Conservation (phyloP, 75 land plant species). For the Sequoia sempervirens region DNA sequence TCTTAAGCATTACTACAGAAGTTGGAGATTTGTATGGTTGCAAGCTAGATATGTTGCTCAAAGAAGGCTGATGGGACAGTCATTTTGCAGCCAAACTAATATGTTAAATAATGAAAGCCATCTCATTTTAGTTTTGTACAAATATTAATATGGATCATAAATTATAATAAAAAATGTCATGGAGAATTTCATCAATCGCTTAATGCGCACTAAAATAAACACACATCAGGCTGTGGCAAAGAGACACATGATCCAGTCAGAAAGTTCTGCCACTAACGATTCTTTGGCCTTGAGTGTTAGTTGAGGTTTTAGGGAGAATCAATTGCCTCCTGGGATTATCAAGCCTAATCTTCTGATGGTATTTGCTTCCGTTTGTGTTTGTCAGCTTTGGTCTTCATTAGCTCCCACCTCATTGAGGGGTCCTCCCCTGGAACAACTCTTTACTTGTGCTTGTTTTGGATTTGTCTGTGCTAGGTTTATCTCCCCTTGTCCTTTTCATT, state of each 20-base stretch:
- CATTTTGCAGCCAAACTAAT: neutral
- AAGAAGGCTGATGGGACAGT: neutral
- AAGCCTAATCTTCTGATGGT: no score
- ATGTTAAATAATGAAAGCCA: neutral
- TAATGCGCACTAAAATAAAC: neutral
- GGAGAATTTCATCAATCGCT: neutral
- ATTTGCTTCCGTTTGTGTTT: no score
- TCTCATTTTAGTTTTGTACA: neutral
- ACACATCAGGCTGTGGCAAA: neutral
- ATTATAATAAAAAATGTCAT: neutral
- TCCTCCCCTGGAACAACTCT: no score
- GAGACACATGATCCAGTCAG: neutral
- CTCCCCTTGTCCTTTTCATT: no score
- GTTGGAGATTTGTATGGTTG: neutral
- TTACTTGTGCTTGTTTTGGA: no score
- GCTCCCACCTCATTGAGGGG: no score
- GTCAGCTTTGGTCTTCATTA: no score
- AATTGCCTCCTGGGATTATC: no score
- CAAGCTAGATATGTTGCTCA: neutral
- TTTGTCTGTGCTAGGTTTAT: no score
- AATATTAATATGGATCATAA: neutral
- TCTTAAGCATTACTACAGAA: neutral
- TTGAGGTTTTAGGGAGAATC: no score
- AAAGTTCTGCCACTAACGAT: neutral
- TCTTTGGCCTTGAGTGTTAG: no score